phyloP scores from a whole-genome alignment of 352 stramenopile species.

The Lagenidium giganteum region DNA sequence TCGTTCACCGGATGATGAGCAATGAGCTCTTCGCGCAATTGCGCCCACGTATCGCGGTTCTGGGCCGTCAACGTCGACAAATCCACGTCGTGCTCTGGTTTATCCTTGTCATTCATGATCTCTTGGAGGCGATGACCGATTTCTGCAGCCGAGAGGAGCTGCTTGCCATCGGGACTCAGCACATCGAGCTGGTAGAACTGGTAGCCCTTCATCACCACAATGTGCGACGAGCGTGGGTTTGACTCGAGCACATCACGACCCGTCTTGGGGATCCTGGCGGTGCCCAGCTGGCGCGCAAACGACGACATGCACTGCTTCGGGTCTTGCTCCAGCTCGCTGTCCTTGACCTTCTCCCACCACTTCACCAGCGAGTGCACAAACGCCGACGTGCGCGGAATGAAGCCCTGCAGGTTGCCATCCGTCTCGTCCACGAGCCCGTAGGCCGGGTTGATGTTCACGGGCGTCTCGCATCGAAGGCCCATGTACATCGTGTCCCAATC shows the following conservation, averaged over 20 bases:
- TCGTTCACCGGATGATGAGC: slow-evolving; percentile 48
- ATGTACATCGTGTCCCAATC: slow-evolving; percentile 89
- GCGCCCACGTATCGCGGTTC: slow-evolving; percentile 78
- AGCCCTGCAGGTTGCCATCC: slow-evolving; percentile 46
- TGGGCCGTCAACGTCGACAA: slow-evolving; percentile 65
- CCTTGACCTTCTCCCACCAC: slow-evolving; percentile 82
- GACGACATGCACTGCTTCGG: slow-evolving; percentile 83
- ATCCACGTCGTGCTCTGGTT: slow-evolving; percentile 38
- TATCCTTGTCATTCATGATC: slow-evolving; percentile 48
- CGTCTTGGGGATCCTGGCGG: slow-evolving; percentile 59
- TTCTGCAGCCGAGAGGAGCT: slow-evolving; percentile 53
- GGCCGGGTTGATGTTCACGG: slow-evolving; percentile 86
- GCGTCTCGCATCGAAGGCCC: slow-evolving; percentile 71
- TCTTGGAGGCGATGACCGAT: slow-evolving; percentile 46
- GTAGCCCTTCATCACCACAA: slow-evolving; percentile 78
- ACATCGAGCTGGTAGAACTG: slow-evolving; percentile 74
- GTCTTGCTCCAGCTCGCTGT: slow-evolving; percentile 77
- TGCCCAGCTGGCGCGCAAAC: slow-evolving; percentile 78
- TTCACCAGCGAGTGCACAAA: slow-evolving; percentile 73
- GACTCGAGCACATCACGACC: slow-evolving; percentile 57
- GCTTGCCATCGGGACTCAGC: slow-evolving; percentile 67
- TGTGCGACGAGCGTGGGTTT: slow-evolving; percentile 61
- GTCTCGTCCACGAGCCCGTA: slow-evolving; percentile 74
- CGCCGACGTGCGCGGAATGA: slow-evolving; percentile 48
- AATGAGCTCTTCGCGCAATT: slow-evolving; percentile 55